A percentile compares a stretch with the other conserved stretches of the same genome.
Conservation (phyloP, 2,329 filamentous ascomycete species). For the Helminthosporium solani region DNA sequence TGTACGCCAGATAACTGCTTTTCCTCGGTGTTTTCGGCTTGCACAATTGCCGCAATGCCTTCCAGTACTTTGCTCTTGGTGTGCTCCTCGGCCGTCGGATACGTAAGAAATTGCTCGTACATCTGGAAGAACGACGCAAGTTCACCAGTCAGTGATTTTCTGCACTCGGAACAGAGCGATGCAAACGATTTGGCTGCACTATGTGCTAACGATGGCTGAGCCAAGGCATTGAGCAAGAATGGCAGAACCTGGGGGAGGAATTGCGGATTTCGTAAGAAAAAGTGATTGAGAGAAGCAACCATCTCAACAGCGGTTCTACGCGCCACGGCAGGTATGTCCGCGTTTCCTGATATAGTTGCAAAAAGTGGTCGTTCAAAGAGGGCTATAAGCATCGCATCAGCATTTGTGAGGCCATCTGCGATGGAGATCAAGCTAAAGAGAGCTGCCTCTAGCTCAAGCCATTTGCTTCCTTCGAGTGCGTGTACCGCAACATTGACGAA, state of each 20-base stretch:
- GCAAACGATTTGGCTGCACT: conserved; percentile 73
- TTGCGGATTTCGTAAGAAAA: conserved; percentile 69
- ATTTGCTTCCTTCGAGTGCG: conserved; percentile 45
- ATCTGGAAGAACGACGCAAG: conserved; percentile 68
- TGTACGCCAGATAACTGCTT: conserved; percentile 57
- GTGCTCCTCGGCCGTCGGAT: conserved; percentile 63
- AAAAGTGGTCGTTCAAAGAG: conserved; percentile 65
- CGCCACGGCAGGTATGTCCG: conserved; percentile 60
- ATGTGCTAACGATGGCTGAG: conserved; percentile 62
- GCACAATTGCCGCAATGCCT: conserved; percentile 73
- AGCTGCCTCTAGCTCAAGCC: conserved; percentile 54
- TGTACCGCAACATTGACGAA: conserved; percentile 48
- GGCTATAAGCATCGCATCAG: conserved; percentile 59
- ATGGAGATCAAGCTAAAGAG: conserved; percentile 66
- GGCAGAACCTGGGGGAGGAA: conserved; percentile 70
- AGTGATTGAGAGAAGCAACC: conserved; percentile 72
- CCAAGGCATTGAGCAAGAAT: conserved; percentile 70
- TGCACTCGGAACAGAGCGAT: conserved; percentile 73
- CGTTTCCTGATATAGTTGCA: conserved; percentile 49
- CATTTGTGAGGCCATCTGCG: conserved; percentile 63
- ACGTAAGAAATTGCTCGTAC: conserved; percentile 64
- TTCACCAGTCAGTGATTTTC: conserved; percentile 66
- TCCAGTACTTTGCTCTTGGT: conserved; percentile 73
- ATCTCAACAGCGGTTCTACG: conserved; percentile 68
- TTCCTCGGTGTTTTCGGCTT: conserved; percentile 64